Base-by-base conservation (phyloP, 108 stramenopile species). In the Pseudonitzschia pungens region DNA sequence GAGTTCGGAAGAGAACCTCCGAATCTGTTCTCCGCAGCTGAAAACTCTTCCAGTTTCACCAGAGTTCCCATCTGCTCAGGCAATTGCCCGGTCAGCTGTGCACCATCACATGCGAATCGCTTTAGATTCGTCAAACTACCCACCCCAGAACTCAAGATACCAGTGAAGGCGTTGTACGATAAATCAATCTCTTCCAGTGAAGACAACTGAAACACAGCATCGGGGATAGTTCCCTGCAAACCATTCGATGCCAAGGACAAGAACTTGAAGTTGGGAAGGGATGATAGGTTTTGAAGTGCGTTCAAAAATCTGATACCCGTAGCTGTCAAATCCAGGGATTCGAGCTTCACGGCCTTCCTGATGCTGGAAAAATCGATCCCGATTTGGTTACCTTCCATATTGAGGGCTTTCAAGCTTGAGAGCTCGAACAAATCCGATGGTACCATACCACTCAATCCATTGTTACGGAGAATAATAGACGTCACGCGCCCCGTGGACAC, bases 401-500 rank as follows among this genome's bases (percentile, higher is more conserved):
- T 71, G 12, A 84, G 24, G 11, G 10, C 64, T 32, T 60, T 44
- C 36, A 84, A 70, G 18, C 71, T 20, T 27, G 77, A 48, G 15
- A 84, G 27, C 33, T 53, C 36, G 59, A 77, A 84, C 22, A 84
- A 27, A 27, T 74, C 73, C 9, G 22, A 28, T 31, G 83, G 72
- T 18, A 69, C 21, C 29, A 70, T 75, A n/a, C 81, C 75, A 56
- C 27, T 53, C 67, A 83, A 44, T 8, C 79, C 85, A 70, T 92
- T 92, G 65, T 90, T 91, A 16, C 76, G 78, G 29, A 90, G 78
- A 29, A 73, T 78, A 69, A 89, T 89, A 50, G 81, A 77, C 42
- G 78, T 63, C 20, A 94, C 81, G 24, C 69, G 65, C 24, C 78
- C 70, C 21, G 77, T 79, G 32, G 75, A 73, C 21, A 4, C 12